Evolutionary conservation across 257 asterid species (phyloP).

Genomic region (Verbascum thapsus): DNA sequence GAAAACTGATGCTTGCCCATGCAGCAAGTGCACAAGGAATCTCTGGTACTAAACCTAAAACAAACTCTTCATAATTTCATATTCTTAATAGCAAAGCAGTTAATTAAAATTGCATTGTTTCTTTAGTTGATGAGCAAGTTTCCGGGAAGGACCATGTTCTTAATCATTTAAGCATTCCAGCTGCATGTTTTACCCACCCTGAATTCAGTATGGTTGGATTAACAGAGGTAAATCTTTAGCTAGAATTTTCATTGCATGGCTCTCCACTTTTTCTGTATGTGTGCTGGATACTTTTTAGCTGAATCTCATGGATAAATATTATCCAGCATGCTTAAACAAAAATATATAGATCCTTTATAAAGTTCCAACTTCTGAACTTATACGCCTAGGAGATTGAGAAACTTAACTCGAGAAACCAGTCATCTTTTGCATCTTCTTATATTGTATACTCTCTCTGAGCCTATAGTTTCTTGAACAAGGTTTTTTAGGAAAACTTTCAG

Average conservation of each 20-base stretch:
- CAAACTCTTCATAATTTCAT: slow-evolving; percentile 21
- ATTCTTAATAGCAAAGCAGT: slow-evolving; percentile 16
- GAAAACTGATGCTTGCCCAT: slow-evolving; percentile 99
- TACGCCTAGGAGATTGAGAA: not conserved
- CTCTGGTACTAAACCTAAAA: slow-evolving; percentile 48
- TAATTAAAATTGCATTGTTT: slow-evolving; percentile 35
- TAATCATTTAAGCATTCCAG: slow-evolving; percentile 93
- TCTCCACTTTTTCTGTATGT: too few species aligned
- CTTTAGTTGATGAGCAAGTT: slow-evolving; percentile 91
- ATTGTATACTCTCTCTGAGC: not conserved
- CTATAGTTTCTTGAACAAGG: not conserved
- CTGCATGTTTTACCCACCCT: slow-evolving; percentile 99
- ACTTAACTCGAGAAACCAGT: not conserved
- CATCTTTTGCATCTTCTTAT: not conserved
- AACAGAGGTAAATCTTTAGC: slow-evolving; percentile 69
- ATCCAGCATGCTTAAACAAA: not conserved
- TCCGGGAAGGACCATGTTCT: slow-evolving; percentile 87
- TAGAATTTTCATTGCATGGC: too few species aligned
- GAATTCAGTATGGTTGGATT: slow-evolving; percentile 98
- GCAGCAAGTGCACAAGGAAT: slow-evolving; percentile 99
- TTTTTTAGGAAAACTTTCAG: not conserved
- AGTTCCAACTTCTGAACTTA: slow-evolving; percentile 8
- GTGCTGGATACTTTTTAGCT: not conserved
- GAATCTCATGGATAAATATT: not conserved
- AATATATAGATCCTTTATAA: not conserved